Percentiles rank a stretch among this genome's conserved stretches.
Evolutionary conservation across 192 early-diverging fungal species (phyloP).

Genomic region (Dissophora ornata): DNA sequence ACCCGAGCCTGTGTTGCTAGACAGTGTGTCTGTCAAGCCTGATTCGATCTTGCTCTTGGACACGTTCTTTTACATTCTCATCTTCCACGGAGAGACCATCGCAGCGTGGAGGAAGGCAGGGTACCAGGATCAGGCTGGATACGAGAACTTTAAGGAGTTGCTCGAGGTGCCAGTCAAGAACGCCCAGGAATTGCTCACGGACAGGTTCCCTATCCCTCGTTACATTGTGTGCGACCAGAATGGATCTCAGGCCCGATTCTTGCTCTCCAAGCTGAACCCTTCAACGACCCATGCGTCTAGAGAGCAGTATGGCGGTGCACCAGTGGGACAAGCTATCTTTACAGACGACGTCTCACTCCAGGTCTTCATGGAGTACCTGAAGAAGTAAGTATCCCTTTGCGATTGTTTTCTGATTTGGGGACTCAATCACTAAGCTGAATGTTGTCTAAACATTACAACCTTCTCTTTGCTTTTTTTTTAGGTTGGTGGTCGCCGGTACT

Average conservation of each 20-base stretch:
- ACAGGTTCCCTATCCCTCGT: conserved; percentile 97
- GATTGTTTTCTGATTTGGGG: background rate
- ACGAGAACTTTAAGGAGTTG: conserved; percentile 93
- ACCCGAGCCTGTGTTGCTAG: conserved; percentile 92
- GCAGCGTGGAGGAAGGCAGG: conserved; percentile 96
- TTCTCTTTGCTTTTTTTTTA: conserved; percentile 6
- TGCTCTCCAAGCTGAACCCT: conserved; percentile 98
- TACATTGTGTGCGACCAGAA: conserved; percentile 98
- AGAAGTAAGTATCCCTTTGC: conserved; percentile 67
- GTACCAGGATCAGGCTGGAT: conserved; percentile 95
- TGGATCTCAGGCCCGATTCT: conserved; percentile 98
- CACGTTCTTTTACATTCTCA: conserved; percentile 99
- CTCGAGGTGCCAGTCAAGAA: conserved; percentile 90
- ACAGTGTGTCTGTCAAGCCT: conserved; percentile 97
- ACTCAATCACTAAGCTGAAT: too few relatives aligned
- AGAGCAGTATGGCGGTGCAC: conserved; percentile 69
- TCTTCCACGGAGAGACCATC: conserved; percentile 98
- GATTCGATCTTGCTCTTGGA: conserved; percentile 94
- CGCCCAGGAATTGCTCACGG: conserved; percentile 89
- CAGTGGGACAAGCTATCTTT: conserved; percentile 88
- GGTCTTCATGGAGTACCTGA: conserved; percentile 96
- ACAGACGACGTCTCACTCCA: conserved; percentile 99
- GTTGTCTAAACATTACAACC: background rate
- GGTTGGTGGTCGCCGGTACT: conserved; percentile 50
- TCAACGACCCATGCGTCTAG: conserved; percentile 94